phyloP scores from a whole-genome alignment of 139 green algal species.

The Coccomyxa sp. region DNA sequence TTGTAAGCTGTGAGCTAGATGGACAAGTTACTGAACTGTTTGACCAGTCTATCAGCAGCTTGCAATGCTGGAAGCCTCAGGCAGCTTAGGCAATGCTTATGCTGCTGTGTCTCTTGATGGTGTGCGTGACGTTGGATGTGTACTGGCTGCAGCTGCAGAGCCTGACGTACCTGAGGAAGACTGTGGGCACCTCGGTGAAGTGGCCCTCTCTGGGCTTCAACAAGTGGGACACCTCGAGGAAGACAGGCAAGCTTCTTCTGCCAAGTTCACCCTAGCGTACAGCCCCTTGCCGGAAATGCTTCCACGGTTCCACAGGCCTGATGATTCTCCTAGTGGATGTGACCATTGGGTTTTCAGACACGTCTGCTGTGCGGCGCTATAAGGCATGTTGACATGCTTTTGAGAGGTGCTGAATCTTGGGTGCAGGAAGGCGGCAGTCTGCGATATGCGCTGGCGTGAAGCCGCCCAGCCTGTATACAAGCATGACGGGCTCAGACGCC shows the following conservation, averaged over 20 bases:
- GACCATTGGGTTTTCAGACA: no score
- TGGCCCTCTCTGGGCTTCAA: slow-evolving; percentile 12
- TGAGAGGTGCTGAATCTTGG: background rate
- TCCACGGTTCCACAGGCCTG: no score
- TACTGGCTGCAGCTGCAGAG: background rate
- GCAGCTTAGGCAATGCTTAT: background rate
- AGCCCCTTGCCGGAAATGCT: no score
- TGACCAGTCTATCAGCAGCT: background rate
- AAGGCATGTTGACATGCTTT: no score
- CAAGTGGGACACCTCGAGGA: slow-evolving; percentile 39
- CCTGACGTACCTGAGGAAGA: background rate
- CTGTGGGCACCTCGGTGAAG: background rate
- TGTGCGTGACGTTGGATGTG: background rate
- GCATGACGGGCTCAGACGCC: slow-evolving; percentile 18
- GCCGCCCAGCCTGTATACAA: slow-evolving; percentile 33
- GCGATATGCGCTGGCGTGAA: slow-evolving; percentile 35
- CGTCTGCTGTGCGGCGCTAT: no score
- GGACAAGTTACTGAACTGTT: background rate
- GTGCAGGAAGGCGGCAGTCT: slow-evolving; percentile 10
- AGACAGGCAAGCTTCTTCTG: no score
- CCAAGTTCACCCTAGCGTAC: no score
- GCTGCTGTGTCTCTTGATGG: no score
- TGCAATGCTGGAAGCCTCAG: background rate
- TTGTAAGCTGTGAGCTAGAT: background rate
- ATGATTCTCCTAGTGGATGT: no score